phyloP scores from a whole-genome alignment of 1,139 yeast species.

The Pichia sp. region DNA sequence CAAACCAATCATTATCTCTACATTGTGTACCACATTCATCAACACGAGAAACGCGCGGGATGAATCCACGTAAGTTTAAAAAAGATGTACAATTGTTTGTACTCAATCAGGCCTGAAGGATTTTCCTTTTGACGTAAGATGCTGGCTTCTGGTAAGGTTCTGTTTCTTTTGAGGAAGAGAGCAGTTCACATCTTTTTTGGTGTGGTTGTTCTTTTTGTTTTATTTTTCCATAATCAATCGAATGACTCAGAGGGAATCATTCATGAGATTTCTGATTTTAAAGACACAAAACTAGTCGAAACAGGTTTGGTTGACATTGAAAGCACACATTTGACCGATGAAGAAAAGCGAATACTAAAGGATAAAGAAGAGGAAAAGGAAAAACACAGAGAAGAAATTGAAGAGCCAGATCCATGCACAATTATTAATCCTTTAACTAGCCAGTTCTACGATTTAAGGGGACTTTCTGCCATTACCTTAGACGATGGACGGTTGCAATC shows the following conservation, averaged over 20 bases:
- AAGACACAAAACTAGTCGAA: background rate
- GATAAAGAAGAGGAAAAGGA: background rate
- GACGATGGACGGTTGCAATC: constrained; percentile 25
- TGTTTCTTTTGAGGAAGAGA: no score
- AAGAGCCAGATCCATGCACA: constrained; percentile 40
- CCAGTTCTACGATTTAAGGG: constrained; percentile 49
- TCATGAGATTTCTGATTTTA: background rate
- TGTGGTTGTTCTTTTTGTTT: no score
- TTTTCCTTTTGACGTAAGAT: no score
- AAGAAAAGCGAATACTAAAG: background rate
- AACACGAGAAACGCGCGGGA: no score
- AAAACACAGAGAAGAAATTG: background rate
- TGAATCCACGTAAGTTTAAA: no score
- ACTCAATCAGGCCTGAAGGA: no score
- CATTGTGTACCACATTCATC: no score
- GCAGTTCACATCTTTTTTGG: no score
- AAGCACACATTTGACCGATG: background rate
- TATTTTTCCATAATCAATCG: no score
- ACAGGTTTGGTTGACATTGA: background rate
- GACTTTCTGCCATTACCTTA: constrained; percentile 35
- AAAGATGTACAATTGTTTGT: no score
- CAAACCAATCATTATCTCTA: no score
- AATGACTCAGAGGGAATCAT: background rate
- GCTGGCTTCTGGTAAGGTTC: no score
- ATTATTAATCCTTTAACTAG: constrained; percentile 42